Evolutionary conservation across 2,329 filamentous ascomycete species (phyloP).

Genomic region (Sordariomycetes sp.): DNA sequence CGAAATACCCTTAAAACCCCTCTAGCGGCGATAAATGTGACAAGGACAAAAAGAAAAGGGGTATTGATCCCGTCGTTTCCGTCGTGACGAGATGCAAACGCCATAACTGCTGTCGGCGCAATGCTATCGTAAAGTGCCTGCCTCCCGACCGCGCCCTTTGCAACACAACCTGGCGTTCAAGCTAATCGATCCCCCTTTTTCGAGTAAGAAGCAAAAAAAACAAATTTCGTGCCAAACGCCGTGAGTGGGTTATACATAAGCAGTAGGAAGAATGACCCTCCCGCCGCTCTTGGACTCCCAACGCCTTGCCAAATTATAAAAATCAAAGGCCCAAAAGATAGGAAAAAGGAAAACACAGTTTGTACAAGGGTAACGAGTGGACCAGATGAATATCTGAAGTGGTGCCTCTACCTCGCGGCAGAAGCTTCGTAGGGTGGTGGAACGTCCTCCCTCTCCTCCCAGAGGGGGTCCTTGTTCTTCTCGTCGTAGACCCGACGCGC

Average conservation of each 20-base stretch:
- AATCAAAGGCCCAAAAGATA: not conserved
- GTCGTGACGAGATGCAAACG: not conserved
- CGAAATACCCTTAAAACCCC: not conserved
- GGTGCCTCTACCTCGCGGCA: slow-evolving; percentile 5
- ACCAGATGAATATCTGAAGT: not conserved
- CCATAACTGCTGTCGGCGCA: not conserved
- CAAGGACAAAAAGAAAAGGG: slow-evolving; percentile 1
- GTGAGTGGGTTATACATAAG: not conserved
- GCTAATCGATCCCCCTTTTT: not conserved
- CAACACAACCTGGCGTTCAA: not conserved
- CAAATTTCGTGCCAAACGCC: not conserved
- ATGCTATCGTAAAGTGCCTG: not conserved
- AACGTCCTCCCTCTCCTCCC: slow-evolving; percentile 43
- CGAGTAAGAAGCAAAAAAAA: not conserved
- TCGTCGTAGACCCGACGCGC: slow-evolving; percentile 80
- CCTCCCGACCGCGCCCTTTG: not conserved
- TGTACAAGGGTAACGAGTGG: not conserved
- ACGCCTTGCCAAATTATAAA: not conserved
- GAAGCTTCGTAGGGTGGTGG: slow-evolving; percentile 51
- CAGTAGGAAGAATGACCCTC: not conserved
- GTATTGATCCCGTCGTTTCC: not conserved
- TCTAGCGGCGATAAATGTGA: not conserved
- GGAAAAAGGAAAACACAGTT: slow-evolving; percentile 5
- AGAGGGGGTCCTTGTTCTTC: slow-evolving; percentile 49
- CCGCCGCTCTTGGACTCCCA: not conserved